These are phyloP conservation scores for Amaranthus cruentus DNA, from an alignment of 148 eudicot genomes.

Conservation along the genomic window DNA sequence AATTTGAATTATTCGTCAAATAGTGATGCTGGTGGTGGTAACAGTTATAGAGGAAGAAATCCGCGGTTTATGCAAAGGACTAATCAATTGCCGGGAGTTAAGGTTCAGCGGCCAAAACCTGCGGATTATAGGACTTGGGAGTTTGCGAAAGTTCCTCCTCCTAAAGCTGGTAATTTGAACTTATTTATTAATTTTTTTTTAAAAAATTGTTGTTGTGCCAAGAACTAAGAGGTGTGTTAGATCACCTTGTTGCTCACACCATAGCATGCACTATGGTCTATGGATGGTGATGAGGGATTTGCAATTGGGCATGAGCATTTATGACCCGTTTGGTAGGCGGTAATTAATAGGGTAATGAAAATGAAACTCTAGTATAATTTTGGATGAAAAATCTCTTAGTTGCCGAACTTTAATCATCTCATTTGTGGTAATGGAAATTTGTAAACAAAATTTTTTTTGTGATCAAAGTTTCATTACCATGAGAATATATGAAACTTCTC, in stretches of 20 bases:
- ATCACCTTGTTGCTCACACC: background rate
- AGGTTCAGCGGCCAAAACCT: constrained; percentile 28
- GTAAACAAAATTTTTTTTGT: no score
- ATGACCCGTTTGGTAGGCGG: background rate
- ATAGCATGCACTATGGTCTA: background rate
- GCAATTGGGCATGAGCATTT: background rate
- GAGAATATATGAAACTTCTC: no score
- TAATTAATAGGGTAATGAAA: background rate
- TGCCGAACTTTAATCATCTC: no score
- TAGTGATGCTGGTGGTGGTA: background rate
- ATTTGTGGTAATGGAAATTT: no score
- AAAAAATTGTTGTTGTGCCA: background rate
- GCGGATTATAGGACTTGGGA: constrained; percentile 63
- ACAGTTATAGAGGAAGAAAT: background rate
- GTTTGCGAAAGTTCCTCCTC: constrained; percentile 37
- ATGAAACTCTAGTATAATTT: background rate
- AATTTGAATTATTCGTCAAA: background rate
- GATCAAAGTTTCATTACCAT: no score
- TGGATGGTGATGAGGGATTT: background rate
- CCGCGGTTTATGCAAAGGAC: constrained; percentile 18
- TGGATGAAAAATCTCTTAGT: no score
- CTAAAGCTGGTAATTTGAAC: constrained; percentile 31
- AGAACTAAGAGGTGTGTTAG: no score
- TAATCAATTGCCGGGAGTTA: constrained; percentile 5
- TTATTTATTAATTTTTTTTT: background rate